Percentiles rank a stretch among this genome's conserved stretches.
Evolutionary conservation across 2,329 filamentous ascomycete species (phyloP).

Genomic region (Hansfordia pulvinata): DNA sequence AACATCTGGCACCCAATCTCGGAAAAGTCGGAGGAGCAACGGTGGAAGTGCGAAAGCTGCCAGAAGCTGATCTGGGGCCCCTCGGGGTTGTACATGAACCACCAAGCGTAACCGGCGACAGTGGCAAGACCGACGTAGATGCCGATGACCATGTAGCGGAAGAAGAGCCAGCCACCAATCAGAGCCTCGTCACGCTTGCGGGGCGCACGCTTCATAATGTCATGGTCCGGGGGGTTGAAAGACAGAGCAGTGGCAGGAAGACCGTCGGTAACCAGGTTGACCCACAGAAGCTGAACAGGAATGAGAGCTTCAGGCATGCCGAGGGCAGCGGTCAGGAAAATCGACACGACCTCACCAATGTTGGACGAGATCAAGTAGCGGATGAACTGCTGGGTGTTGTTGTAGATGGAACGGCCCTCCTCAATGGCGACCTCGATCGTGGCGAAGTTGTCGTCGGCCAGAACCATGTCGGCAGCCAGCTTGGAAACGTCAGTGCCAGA

Average conservation of each 20-base stretch:
- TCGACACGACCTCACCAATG: slow-evolving; percentile 97
- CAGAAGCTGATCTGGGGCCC: slow-evolving; percentile 87
- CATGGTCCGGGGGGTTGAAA: slow-evolving; percentile 97
- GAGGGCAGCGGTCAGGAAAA: slow-evolving; percentile 90
- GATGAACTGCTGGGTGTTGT: slow-evolving; percentile 99
- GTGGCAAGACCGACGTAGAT: slow-evolving; percentile 91
- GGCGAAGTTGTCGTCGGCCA: slow-evolving; percentile 97
- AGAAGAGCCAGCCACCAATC: slow-evolving; percentile 91
- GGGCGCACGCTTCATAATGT: slow-evolving; percentile 89
- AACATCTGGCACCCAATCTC: slow-evolving; percentile 93
- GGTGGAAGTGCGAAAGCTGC: slow-evolving; percentile 87
- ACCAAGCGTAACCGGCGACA: slow-evolving; percentile 97
- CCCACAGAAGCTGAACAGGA: slow-evolving; percentile 94
- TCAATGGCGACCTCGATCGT: slow-evolving; percentile 94
- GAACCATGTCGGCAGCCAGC: slow-evolving; percentile 94
- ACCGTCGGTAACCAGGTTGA: slow-evolving; percentile 95
- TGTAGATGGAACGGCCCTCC: slow-evolving; percentile 96
- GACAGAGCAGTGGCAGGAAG: slow-evolving; percentile 90
- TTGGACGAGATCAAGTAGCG: slow-evolving; percentile 98
- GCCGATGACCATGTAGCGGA: slow-evolving; percentile 93
- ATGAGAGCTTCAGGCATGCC: slow-evolving; percentile 97
- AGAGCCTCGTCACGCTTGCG: slow-evolving; percentile 86
- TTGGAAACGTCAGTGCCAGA: slow-evolving; percentile 95
- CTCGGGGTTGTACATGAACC: slow-evolving; percentile 91
- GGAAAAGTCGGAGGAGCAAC: slow-evolving; percentile 72